These are phyloP conservation scores for Syzygium grande DNA, from an alignment of 345 rosid species.

Conservation along the genomic window DNA sequence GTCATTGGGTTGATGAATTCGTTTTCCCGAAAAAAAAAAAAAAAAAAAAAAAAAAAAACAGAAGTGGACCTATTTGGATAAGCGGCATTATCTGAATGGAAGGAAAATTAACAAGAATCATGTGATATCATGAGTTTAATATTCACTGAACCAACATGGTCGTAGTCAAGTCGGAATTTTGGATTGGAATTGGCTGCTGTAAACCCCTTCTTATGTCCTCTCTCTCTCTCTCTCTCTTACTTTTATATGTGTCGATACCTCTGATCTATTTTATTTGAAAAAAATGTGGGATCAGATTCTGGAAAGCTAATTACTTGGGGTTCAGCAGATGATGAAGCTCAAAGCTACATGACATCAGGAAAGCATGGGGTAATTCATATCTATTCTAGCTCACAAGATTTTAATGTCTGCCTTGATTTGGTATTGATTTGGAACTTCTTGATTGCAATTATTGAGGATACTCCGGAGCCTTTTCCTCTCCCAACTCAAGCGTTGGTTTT, in stretches of 20 bases:
- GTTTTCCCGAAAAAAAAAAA: not conserved
- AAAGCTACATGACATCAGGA: slow-evolving; percentile 62
- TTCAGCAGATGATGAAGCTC: slow-evolving; percentile 66
- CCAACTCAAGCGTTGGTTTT: slow-evolving; percentile 49
- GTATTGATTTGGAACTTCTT: slow-evolving; percentile 16
- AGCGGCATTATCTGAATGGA: not conserved
- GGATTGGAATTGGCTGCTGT: not conserved
- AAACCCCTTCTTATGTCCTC: not conserved
- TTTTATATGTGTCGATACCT: not conserved
- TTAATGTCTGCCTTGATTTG: slow-evolving; percentile 1
- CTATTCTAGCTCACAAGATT: slow-evolving; percentile 2
- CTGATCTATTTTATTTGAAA: not conserved
- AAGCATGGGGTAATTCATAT: slow-evolving; percentile 67
- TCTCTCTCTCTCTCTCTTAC: not conserved
- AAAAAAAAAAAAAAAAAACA: not conserved
- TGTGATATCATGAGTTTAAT: not conserved
- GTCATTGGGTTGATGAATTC: not conserved
- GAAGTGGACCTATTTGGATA: not conserved
- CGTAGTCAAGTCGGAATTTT: not conserved
- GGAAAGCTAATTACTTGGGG: slow-evolving; percentile 91
- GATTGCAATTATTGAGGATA: slow-evolving; percentile 39
- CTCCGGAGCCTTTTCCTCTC: slow-evolving; percentile 66
- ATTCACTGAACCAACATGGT: not conserved
- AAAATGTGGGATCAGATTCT: slow-evolving; percentile 18
- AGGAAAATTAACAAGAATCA: not conserved